Evolutionary conservation across 2,329 filamentous ascomycete species (phyloP).

Genomic region (Thielaviopsis populi): DNA sequence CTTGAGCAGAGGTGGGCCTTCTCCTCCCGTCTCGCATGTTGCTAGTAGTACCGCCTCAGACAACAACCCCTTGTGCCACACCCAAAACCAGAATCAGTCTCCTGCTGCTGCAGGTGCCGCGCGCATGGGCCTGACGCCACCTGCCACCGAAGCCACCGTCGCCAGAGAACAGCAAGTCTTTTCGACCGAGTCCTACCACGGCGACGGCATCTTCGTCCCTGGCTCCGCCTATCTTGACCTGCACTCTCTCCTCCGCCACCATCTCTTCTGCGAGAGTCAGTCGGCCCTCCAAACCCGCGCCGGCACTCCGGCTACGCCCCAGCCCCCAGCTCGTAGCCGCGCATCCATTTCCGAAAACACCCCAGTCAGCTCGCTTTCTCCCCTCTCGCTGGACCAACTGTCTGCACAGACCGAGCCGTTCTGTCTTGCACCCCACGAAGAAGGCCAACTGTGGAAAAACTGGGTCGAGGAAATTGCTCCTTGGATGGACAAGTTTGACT

Average conservation of each 20-base stretch:
- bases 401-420: slow-evolving; percentile 18
- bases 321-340: background rate
- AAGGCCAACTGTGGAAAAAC: slow-evolving; percentile 27
- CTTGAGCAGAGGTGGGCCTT: slow-evolving; percentile 23
- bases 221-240: slow-evolving; percentile 33
- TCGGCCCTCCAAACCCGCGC: slow-evolving; percentile 26
- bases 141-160: slow-evolving; percentile 21
- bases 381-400: slow-evolving; percentile 6
- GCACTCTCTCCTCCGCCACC: slow-evolving; percentile 31
- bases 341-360: background rate
- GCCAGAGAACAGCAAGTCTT: slow-evolving; percentile 21
- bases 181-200: slow-evolving; percentile 24
- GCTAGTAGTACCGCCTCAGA: slow-evolving; percentile 13
- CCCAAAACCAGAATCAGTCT: background rate
- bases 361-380: background rate
- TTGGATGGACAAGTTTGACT: slow-evolving; percentile 40
- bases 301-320: slow-evolving; percentile 10
- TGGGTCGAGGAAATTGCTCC: slow-evolving; percentile 30
- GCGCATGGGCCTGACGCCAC: slow-evolving; percentile 11
- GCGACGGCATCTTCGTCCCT: slow-evolving; percentile 32
- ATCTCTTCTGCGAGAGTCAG: slow-evolving; percentile 30
- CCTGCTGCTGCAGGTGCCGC: slow-evolving; percentile 3
- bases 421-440: slow-evolving; percentile 20
- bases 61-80: background rate
- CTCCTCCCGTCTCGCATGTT: slow-evolving; percentile 13